These are phyloP conservation scores for Naganishia albida DNA, from an alignment of 1,284 basidiomycete species.

Conservation along the genomic window DNA sequence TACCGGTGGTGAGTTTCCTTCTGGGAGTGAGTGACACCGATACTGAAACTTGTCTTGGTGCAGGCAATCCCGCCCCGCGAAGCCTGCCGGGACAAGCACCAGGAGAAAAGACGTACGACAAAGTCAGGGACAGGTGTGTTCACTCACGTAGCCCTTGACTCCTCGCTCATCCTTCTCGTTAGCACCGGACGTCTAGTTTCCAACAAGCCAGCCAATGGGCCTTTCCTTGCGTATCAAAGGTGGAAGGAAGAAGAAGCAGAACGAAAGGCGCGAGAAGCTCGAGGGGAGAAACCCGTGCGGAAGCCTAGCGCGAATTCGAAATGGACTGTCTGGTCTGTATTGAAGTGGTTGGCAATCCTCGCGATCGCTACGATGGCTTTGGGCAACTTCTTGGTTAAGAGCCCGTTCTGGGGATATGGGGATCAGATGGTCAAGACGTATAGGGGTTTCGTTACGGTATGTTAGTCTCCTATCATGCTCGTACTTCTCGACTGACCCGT, in stretches of 20 bases:
- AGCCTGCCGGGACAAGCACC: constrained; percentile 44
- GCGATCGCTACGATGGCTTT: constrained; percentile 57
- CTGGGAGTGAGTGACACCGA: not conserved
- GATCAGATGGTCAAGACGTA: constrained; percentile 37
- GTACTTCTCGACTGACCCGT: constrained; percentile 54
- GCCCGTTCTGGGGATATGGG: constrained; percentile 74
- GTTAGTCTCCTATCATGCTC: constrained; percentile 31
- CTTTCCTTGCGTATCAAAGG: constrained; percentile 43
- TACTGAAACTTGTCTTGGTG: not conserved
- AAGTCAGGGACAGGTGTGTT: constrained; percentile 42
- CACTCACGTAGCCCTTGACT: not conserved
- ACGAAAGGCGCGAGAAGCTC: constrained; percentile 6
- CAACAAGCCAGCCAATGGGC: constrained; percentile 64
- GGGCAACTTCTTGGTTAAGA: constrained; percentile 77
- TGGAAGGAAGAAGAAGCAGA: constrained; percentile 37
- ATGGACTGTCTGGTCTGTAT: constrained; percentile 34
- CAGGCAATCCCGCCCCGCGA: constrained; percentile 37
- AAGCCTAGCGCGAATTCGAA: constrained; percentile 23
- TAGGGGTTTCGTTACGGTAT: constrained; percentile 12
- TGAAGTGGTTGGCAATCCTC: constrained; percentile 42
- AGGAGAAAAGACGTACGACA: constrained; percentile 44
- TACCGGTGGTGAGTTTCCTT: constrained; percentile 5
- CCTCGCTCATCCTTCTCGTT: not conserved
- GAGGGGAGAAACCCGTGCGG: constrained; percentile 17
- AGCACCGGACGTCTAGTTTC: constrained; percentile 65